Conservation (phyloP, 2,329 filamentous ascomycete species). For the Penicillium olsonii region DNA sequence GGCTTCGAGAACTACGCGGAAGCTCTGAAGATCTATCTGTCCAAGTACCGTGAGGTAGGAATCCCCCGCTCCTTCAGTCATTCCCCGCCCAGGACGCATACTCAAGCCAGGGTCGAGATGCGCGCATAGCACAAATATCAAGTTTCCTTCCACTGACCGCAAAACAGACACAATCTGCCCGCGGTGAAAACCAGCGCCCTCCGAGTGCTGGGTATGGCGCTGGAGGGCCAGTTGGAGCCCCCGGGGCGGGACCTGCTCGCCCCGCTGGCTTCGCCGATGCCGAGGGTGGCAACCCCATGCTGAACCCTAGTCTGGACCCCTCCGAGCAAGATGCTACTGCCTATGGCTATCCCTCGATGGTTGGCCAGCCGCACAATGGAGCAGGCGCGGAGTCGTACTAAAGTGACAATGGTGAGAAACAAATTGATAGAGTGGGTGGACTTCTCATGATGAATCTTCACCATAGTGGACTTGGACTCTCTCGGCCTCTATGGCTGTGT, state of each 20-base stretch:
- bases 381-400: conserved; percentile 49
- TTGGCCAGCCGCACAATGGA: conserved; percentile 50
- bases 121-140: background rate
- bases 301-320: conserved; percentile 47
- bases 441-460: no score
- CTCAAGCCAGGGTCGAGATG: background rate
- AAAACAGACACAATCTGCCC: conserved; percentile 73
- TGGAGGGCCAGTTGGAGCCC: conserved; percentile 41
- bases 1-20: conserved; percentile 99
- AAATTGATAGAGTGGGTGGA: background rate
- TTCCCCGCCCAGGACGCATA: background rate
- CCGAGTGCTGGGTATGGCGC: conserved; percentile 50
- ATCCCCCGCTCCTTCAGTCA: background rate
- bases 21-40: conserved; percentile 95
- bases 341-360: conserved; percentile 50
- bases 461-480: no score
- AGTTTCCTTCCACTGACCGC: conserved; percentile 44
- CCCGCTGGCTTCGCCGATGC: conserved; percentile 40
- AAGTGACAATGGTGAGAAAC: background rate
- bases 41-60: conserved; percentile 96
- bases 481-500: no score
- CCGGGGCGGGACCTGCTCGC: conserved; percentile 27
- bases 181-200: conserved; percentile 64
- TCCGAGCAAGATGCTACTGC: conserved; percentile 47
- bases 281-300: conserved; percentile 47